Percentiles rank a stretch among this genome's conserved stretches.
These are phyloP conservation scores for Coemansia furcata DNA, from an alignment of 192 early-diverging fungal species.

Conservation along the genomic window DNA sequence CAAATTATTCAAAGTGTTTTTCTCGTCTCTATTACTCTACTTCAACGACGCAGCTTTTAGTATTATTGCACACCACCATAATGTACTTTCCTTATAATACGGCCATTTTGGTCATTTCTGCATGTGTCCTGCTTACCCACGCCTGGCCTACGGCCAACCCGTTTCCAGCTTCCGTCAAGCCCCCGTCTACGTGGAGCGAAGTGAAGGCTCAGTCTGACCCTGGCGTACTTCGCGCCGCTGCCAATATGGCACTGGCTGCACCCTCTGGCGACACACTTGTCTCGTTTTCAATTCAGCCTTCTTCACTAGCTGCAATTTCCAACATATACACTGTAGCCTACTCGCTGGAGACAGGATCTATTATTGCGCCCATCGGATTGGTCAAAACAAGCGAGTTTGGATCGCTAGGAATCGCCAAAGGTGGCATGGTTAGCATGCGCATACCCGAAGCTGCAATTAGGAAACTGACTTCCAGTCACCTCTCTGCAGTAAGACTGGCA, in stretches of 20 bases:
- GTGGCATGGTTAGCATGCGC: conserved; percentile 25
- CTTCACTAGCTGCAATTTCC: neutral
- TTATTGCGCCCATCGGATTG: conserved; percentile 11
- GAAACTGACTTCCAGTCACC: neutral
- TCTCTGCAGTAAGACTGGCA: conserved; percentile 8
- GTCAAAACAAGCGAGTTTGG: neutral
- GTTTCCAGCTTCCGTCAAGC: conserved; percentile 2
- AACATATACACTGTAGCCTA: conserved; percentile 13
- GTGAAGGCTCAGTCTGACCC: conserved; percentile 3
- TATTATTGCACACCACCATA: neutral
- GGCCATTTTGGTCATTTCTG: neutral
- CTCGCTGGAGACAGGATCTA: neutral
- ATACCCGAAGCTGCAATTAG: conserved; percentile 3
- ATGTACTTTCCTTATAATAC: neutral
- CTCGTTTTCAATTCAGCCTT: conserved; percentile 17
- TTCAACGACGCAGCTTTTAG: too few relatives aligned
- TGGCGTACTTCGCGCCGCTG: neutral
- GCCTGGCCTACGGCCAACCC: conserved; percentile 6
- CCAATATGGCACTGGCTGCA: conserved; percentile 5
- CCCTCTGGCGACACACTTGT: conserved; percentile 6
- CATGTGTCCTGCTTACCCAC: neutral
- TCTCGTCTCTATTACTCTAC: too few relatives aligned
- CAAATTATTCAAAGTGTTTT: too few relatives aligned
- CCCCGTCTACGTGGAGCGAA: conserved; percentile 6
- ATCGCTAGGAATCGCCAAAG: conserved; percentile 4